Conservation (phyloP, 1,139 yeast species). For the Pichia sp. region DNA sequence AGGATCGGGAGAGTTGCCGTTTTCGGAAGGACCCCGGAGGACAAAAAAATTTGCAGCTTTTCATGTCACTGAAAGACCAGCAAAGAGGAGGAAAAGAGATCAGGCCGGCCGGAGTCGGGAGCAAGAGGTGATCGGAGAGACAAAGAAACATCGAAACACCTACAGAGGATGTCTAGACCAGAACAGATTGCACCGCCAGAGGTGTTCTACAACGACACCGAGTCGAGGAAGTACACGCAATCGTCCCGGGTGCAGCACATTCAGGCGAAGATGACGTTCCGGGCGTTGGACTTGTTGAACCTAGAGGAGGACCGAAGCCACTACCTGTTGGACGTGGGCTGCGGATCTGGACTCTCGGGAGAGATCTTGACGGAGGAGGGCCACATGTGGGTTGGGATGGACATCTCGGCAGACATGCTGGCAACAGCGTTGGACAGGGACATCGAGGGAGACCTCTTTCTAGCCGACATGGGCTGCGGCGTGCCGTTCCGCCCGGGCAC, state of each 20-base stretch:
- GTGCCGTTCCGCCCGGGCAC: constrained; percentile 95
- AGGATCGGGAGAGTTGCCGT: neutral
- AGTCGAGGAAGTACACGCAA: constrained; percentile 82
- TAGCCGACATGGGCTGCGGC: constrained; percentile 91
- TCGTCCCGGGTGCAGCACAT: constrained; percentile 96
- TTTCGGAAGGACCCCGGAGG: neutral
- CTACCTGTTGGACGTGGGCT: constrained; percentile 84
- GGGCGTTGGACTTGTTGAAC: constrained; percentile 85
- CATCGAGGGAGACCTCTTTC: constrained; percentile 86
- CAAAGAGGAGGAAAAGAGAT: neutral
- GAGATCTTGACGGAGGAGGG: constrained; percentile 93
- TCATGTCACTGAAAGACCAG: neutral
- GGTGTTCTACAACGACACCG: constrained; percentile 85
- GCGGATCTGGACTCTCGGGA: constrained; percentile 96
- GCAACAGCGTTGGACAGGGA: constrained; percentile 91
- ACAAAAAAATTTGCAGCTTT: neutral
- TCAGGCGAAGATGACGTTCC: constrained; percentile 93
- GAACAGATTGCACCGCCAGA: constrained; percentile 98
- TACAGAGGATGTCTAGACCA: constrained; percentile 80
- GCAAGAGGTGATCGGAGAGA: neutral
- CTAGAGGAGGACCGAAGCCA: constrained; percentile 57
- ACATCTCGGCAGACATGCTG: constrained; percentile 91
- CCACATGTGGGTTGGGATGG: constrained; percentile 95
- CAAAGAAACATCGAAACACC: neutral
- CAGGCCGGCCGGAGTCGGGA: neutral